Conservation (phyloP, 257 asterid species). For the Ehretia macrophylla region DNA sequence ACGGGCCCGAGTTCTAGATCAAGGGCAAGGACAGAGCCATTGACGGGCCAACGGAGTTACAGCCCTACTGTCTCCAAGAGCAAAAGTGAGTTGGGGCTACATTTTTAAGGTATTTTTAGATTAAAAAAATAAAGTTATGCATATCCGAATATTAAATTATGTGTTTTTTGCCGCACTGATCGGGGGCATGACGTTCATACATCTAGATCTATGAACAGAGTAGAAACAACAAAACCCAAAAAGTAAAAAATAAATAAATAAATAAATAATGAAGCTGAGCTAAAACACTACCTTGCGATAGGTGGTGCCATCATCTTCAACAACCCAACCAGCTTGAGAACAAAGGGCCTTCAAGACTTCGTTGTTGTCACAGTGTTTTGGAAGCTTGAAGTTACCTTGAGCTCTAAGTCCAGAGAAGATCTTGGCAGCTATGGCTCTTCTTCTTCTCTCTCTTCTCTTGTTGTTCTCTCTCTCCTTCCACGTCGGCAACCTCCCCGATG, state of each 20-base stretch:
- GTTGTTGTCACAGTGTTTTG: slow-evolving; percentile 77
- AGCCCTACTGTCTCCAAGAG: too few species aligned
- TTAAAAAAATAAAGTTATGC: too few species aligned
- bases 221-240: neutral
- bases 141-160: too few species aligned
- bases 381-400: slow-evolving; percentile 69
- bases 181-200: too few species aligned
- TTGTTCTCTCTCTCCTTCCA: slow-evolving; percentile 92
- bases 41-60: too few species aligned
- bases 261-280: too few species aligned
- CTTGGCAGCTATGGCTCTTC: slow-evolving; percentile 83
- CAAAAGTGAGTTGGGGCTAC: too few species aligned
- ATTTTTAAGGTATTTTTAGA: too few species aligned
- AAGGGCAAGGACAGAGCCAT: too few species aligned
- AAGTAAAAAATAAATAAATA: too few species aligned
- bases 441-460: slow-evolving; percentile 63
- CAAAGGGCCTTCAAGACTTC: slow-evolving; percentile 85
- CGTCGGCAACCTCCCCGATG: slow-evolving; percentile 45
- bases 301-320: slow-evolving; percentile 82
- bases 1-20: too few species aligned
- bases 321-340: slow-evolving; percentile 77
- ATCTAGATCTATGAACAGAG: neutral
- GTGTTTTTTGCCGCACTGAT: too few species aligned
- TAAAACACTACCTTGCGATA: slow-evolving; percentile 52
- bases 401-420: slow-evolving; percentile 68